Evolutionary conservation across 495 filamentous ascomycete genomes (phyloP).

Genomic region (Trypethelium eluteriae): DNA sequence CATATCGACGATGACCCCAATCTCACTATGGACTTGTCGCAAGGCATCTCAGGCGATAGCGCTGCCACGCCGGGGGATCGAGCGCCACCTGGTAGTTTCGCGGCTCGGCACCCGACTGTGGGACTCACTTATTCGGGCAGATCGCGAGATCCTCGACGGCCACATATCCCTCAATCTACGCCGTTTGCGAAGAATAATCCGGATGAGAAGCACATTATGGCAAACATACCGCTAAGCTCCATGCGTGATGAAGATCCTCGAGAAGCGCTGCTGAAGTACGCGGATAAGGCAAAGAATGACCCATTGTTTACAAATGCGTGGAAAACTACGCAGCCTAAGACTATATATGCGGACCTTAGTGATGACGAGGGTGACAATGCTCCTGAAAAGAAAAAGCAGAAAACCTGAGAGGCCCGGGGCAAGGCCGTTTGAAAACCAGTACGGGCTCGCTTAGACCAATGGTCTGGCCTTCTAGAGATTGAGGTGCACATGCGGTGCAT

Average conservation of each 20-base stretch:
- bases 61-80: constrained; percentile 59
- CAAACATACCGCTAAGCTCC: constrained; percentile 79
- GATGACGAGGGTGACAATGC: constrained; percentile 73
- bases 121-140: constrained; percentile 75
- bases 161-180: constrained; percentile 73
- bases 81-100: constrained; percentile 43
- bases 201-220: constrained; percentile 78
- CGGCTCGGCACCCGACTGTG: constrained; percentile 61
- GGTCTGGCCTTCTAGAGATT: too few relatives aligned
- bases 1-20: constrained; percentile 89
- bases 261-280: constrained; percentile 90
- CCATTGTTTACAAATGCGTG: constrained; percentile 91
- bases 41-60: constrained; percentile 73
- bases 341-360: constrained; percentile 86
- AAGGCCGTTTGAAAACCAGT: background rate
- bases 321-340: constrained; percentile 84
- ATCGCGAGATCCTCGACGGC: constrained; percentile 68
- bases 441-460: too few relatives aligned
- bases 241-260: constrained; percentile 97
- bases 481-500: too few relatives aligned
- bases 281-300: constrained; percentile 86
- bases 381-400: constrained; percentile 56
- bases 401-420: background rate
- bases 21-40: constrained; percentile 70
- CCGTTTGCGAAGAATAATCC: constrained; percentile 88